Conservation (phyloP, 108 stramenopile species). For the Cyclotella baltica region DNA sequence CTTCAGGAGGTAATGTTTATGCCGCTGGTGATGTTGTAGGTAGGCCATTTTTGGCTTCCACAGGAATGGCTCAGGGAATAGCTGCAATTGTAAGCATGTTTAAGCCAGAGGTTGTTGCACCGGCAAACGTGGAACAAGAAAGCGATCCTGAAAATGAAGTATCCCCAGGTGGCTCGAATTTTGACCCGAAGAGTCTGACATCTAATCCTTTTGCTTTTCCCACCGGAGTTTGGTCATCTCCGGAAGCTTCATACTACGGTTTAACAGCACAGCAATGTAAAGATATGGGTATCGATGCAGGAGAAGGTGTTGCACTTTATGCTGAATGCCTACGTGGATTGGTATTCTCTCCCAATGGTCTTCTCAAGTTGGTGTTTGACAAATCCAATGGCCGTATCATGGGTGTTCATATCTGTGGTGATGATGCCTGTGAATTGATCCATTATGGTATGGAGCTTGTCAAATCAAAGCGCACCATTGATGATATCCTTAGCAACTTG, state of each 20-base stretch:
- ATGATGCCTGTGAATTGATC: slow-evolving; percentile 86
- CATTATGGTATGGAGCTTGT: slow-evolving; percentile 91
- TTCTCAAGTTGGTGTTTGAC: slow-evolving; percentile 83
- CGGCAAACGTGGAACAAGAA: slow-evolving; percentile 16
- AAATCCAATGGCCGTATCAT: slow-evolving; percentile 71
- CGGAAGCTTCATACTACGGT: slow-evolving; percentile 84
- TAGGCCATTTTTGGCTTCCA: slow-evolving; percentile 81
- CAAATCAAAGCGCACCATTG: slow-evolving; percentile 69
- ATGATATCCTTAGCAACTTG: slow-evolving; percentile 60
- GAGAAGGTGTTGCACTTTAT: slow-evolving; percentile 83
- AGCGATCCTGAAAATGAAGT: slow-evolving; percentile 28
- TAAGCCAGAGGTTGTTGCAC: neutral
- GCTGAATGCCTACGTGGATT: slow-evolving; percentile 83
- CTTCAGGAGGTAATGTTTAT: slow-evolving; percentile 67
- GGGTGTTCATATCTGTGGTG: slow-evolving; percentile 88
- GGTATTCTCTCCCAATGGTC: slow-evolving; percentile 83
- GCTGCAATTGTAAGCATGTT: slow-evolving; percentile 73
- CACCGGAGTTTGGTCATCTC: slow-evolving; percentile 80
- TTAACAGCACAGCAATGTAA: slow-evolving; percentile 69
- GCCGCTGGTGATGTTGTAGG: slow-evolving; percentile 88
- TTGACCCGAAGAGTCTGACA: slow-evolving; percentile 79
- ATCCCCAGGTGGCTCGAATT: slow-evolving; percentile 57
- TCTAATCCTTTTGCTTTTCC: slow-evolving; percentile 90
- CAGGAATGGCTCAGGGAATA: slow-evolving; percentile 81
- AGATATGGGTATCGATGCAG: slow-evolving; percentile 72